Evolutionary conservation across 345 rosid genomes (phyloP).

Genomic region (Arabidopsis arenosa): DNA sequence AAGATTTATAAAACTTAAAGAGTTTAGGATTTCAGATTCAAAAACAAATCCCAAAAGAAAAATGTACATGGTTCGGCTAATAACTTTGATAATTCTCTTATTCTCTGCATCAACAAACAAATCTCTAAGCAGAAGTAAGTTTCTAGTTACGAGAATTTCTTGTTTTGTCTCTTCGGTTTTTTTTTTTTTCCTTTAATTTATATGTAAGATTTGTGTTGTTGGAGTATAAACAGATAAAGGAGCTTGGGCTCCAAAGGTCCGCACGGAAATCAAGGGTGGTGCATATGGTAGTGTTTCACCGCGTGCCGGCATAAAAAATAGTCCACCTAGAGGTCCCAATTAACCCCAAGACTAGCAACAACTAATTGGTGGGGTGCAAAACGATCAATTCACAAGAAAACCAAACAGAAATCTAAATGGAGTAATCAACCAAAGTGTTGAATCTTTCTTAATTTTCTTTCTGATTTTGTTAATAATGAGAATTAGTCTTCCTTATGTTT

Average conservation of each 20-base stretch:
- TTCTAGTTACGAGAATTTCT: neutral
- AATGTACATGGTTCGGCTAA: neutral
- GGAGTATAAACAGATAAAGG: neutral
- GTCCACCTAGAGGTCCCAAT: neutral
- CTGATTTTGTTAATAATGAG: no score
- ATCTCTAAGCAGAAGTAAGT: neutral
- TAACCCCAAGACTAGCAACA: no score
- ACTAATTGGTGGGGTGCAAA: no score
- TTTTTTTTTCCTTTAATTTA: no score
- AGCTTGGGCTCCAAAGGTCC: neutral
- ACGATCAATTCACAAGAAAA: no score
- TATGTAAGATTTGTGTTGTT: neutral
- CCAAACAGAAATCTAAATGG: no score
- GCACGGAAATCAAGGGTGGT: neutral
- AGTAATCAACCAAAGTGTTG: no score
- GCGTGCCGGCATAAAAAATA: neutral
- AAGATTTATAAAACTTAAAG: neutral
- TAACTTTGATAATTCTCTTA: neutral
- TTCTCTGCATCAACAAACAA: neutral
- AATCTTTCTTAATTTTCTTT: no score
- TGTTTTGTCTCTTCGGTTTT: neutral
- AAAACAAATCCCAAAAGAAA: neutral
- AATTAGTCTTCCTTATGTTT: no score
- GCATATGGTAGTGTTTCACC: neutral
- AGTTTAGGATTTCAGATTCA: neutral